These are phyloP conservation scores for Nymphaea thermarum DNA, from an alignment of 164 flowering plant genomes.

Conservation along the genomic window DNA sequence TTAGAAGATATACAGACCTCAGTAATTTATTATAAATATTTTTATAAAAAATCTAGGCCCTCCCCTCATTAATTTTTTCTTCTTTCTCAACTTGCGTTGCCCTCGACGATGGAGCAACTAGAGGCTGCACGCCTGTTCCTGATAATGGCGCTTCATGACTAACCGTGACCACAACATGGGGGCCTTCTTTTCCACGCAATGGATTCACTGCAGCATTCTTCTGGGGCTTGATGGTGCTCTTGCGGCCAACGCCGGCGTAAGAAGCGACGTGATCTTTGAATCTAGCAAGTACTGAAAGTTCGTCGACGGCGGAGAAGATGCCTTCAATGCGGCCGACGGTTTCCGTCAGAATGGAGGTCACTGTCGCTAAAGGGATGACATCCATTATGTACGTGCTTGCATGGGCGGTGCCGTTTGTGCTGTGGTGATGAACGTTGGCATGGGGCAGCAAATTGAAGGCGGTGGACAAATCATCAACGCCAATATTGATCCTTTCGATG, in stretches of 20 bases:
- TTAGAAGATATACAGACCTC: too few species aligned
- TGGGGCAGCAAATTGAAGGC: background rate
- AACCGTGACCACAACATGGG: background rate
- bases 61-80: too few species aligned
- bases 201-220: background rate
- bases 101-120: too few species aligned
- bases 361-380: slow-evolving; percentile 44
- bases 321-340: slow-evolving; percentile 41
- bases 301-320: slow-evolving; percentile 25
- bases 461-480: background rate
- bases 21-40: too few species aligned
- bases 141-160: too few species aligned
- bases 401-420: background rate
- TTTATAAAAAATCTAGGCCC: too few species aligned
- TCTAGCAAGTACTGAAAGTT: slow-evolving; percentile 26
- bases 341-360: slow-evolving; percentile 47
- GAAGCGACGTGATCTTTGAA: background rate
- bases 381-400: slow-evolving; percentile 16
- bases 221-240: background rate
- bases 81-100: too few species aligned
- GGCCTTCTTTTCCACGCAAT: background rate
- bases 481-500: background rate
- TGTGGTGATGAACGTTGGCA: background rate
- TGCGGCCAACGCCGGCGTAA: background rate
- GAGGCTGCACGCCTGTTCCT: too few species aligned